Evolutionary conservation across 1,139 yeast species (phyloP).

Genomic region (Geotrichum reessii): DNA sequence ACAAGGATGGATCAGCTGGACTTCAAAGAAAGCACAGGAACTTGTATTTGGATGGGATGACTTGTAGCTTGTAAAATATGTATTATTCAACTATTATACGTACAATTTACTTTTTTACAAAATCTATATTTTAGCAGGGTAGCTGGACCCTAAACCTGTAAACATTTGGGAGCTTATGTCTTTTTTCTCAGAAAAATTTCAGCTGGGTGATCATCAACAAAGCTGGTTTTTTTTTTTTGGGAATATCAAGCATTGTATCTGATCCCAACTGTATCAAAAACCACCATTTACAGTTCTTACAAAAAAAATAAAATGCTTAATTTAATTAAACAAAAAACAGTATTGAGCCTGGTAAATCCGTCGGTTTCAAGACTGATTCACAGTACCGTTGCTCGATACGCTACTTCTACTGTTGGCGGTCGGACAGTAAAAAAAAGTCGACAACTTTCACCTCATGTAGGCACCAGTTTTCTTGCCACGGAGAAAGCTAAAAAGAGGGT

Average conservation of each 20-base stretch:
- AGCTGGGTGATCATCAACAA: not conserved
- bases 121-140: too few relatives aligned
- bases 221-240: not conserved
- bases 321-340: not conserved
- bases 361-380: not conserved
- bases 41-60: conserved; percentile 54
- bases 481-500: not conserved
- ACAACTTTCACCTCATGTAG: conserved; percentile 24
- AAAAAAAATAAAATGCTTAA: too few relatives aligned
- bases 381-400: not conserved
- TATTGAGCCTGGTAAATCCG: not conserved
- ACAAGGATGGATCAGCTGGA: conserved; percentile 36
- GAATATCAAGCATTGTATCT: not conserved
- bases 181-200: not conserved
- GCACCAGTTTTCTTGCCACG: conserved; percentile 1
- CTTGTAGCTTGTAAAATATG: conserved; percentile 27
- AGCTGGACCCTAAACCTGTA: not conserved
- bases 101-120: not conserved
- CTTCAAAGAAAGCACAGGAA: conserved; percentile 36
- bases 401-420: not conserved
- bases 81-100: not conserved
- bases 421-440: conserved; percentile 17
- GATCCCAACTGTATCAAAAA: not conserved
- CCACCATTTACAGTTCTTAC: not conserved
- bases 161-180: not conserved